A percentile compares a stretch with the other conserved stretches of the same genome.
phyloP scores from a whole-genome alignment of 2,329 filamentous ascomycete species.

The Zymoseptoria brevis region DNA sequence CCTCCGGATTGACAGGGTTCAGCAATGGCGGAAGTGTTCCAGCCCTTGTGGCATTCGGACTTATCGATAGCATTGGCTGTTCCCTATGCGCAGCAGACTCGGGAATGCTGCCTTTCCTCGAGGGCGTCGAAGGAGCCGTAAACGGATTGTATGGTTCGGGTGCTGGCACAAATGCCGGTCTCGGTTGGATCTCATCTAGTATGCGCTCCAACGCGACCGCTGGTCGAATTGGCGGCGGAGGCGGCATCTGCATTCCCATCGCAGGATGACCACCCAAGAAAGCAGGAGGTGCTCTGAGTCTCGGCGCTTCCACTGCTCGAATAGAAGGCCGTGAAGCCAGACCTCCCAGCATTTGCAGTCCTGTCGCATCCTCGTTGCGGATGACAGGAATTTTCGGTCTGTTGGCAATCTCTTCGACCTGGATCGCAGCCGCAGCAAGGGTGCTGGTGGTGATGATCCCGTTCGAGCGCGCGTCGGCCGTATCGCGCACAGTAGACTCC shows the following conservation, averaged over 20 bases:
- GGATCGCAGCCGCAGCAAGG: slow-evolving; percentile 30
- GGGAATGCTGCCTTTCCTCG: not conserved
- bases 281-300: slow-evolving; percentile 1
- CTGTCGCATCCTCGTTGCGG: slow-evolving; percentile 36
- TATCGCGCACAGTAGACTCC: slow-evolving; percentile 34
- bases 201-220: slow-evolving; percentile 1
- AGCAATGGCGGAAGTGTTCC: not conserved
- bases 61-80: slow-evolving; percentile 3
- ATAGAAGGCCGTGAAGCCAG: slow-evolving; percentile 19
- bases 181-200: not conserved
- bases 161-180: not conserved
- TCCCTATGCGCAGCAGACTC: slow-evolving; percentile 1
- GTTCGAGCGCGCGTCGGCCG: slow-evolving; percentile 33
- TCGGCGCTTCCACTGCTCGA: slow-evolving; percentile 3
- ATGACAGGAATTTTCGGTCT: slow-evolving; percentile 20
- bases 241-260: slow-evolving; percentile 7
- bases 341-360: slow-evolving; percentile 28
- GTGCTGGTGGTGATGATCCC: slow-evolving; percentile 28
- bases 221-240: slow-evolving; percentile 6
- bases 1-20: not conserved
- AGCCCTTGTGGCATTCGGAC: not conserved
- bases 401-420: slow-evolving; percentile 19
- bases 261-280: slow-evolving; percentile 4
- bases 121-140: not conserved
- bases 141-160: not conserved